These are phyloP conservation scores for Dioscorea dumetorum DNA, from an alignment of 106 monocot genomes.

Conservation along the genomic window DNA sequence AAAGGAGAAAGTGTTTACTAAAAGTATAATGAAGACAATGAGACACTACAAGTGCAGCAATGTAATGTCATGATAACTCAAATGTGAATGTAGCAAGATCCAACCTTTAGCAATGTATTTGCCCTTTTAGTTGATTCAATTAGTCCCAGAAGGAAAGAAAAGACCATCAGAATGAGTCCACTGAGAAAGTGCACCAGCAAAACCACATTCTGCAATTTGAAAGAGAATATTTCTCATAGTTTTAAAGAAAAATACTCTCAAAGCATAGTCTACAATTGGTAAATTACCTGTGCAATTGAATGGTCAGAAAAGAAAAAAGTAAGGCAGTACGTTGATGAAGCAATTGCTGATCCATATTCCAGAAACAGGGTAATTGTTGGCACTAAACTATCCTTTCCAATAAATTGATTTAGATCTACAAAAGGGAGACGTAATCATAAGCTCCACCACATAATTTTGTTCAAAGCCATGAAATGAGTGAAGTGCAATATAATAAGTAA, in stretches of 20 bases:
- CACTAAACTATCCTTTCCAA: conserved; percentile 62
- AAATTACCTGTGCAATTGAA: conserved; percentile 72
- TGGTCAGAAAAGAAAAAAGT: conserved; percentile 93
- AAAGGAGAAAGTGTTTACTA: too few species aligned
- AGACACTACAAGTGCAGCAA: too few species aligned
- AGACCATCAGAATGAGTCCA: conserved; percentile 88
- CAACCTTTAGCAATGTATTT: conserved; percentile 76
- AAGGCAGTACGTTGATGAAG: conserved; percentile 84
- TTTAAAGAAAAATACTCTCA: neutral
- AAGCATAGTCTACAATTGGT: conserved; percentile 1
- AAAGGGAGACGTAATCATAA: conserved; percentile 5
- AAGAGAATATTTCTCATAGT: neutral
- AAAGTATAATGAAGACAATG: too few species aligned
- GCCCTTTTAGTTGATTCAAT: conserved; percentile 50
- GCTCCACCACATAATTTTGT: neutral
- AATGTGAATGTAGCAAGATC: neutral
- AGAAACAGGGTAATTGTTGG: conserved; percentile 66
- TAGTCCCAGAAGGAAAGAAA: conserved; percentile 88
- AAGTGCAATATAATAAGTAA: too few species aligned
- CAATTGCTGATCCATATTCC: conserved; percentile 75
- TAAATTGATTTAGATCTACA: conserved; percentile 69
- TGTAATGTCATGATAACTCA: too few species aligned
- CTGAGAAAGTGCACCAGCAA: conserved; percentile 83
- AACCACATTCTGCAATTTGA: conserved; percentile 64
- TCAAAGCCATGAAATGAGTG: neutral